These are phyloP conservation scores for Pyrenochaeta sp. DNA, from an alignment of 2,329 filamentous ascomycete genomes.

Conservation along the genomic window DNA sequence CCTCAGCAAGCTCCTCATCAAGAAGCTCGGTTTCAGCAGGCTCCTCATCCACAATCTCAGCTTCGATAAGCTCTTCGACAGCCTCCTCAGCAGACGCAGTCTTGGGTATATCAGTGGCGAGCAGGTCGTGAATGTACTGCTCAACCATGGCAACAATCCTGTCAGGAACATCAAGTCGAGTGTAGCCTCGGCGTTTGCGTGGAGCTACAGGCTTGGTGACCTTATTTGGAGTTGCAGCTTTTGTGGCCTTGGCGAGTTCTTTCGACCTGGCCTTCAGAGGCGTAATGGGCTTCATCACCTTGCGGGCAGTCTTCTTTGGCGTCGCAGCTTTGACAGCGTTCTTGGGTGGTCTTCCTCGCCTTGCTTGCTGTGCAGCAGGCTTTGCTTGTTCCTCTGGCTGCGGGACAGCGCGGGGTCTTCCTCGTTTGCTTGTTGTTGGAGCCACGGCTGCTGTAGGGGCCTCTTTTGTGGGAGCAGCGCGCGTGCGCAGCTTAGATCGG, in stretches of 20 bases:
- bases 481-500: constrained; percentile 29
- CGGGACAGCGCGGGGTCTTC: constrained; percentile 24
- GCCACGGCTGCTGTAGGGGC: constrained; percentile 2
- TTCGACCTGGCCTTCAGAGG: too few species aligned
- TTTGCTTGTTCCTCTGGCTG: too few species aligned
- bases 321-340: constrained; percentile 3
- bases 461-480: constrained; percentile 22
- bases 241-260: constrained; percentile 15
- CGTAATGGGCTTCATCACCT: too few species aligned
- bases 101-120: neutral
- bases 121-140: neutral
- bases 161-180: constrained; percentile 35
- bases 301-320: constrained; percentile 16
- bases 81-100: neutral
- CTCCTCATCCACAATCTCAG: neutral
- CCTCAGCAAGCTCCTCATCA: neutral
- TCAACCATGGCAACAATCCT: constrained; percentile 12
- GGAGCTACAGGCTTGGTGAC: constrained; percentile 14
- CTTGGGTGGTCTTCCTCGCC: constrained; percentile 27
- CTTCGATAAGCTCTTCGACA: neutral
- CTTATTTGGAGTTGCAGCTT: constrained; percentile 13
- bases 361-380: constrained; percentile 24
- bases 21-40: neutral
- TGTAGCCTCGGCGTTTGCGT: constrained; percentile 37
- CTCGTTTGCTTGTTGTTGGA: constrained; percentile 21